Percentiles rank a stretch among this genome's conserved stretches.
These are phyloP conservation scores for Oxalis stricta DNA, from an alignment of 441 rosid species.

Conservation along the genomic window DNA sequence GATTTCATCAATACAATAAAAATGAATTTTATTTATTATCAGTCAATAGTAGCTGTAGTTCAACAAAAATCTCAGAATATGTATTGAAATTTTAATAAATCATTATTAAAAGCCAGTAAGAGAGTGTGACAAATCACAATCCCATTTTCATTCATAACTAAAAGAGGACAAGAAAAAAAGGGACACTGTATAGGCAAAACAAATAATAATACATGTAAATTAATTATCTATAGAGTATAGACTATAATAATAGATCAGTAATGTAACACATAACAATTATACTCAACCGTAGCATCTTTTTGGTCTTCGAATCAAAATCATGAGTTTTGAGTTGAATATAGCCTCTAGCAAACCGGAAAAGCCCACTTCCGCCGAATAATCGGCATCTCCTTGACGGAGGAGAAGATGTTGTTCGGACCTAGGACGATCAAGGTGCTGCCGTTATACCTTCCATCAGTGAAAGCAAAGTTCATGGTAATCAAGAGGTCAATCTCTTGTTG, in stretches of 20 bases:
- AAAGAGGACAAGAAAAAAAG: too few species aligned
- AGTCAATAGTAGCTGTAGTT: too few species aligned
- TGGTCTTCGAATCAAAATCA: constrained; percentile 7
- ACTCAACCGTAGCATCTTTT: constrained; percentile 24
- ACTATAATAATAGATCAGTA: constrained; percentile 4
- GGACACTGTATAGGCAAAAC: too few species aligned
- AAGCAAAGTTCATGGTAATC: constrained; percentile 46
- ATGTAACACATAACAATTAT: constrained; percentile 30
- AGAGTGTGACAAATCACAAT: too few species aligned
- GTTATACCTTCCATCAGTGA: constrained; percentile 41
- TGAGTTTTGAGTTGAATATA: constrained; percentile 26
- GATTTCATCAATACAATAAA: too few species aligned
- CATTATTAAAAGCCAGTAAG: too few species aligned
- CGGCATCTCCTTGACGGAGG: constrained; percentile 32
- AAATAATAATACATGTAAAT: too few species aligned
- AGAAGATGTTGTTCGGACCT: constrained; percentile 29
- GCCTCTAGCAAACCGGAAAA: constrained; percentile 41
- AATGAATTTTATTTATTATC: too few species aligned
- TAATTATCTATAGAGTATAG: too few species aligned
- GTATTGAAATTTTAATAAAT: too few species aligned
- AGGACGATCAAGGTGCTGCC: constrained; percentile 37
- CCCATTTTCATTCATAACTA: too few species aligned
- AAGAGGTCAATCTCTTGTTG: constrained; percentile 22
- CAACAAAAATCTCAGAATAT: too few species aligned
- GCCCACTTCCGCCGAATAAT: constrained; percentile 40